These are phyloP conservation scores for Coemansia sp. DNA, from an alignment of 192 early-diverging fungal species.

Conservation along the genomic window DNA sequence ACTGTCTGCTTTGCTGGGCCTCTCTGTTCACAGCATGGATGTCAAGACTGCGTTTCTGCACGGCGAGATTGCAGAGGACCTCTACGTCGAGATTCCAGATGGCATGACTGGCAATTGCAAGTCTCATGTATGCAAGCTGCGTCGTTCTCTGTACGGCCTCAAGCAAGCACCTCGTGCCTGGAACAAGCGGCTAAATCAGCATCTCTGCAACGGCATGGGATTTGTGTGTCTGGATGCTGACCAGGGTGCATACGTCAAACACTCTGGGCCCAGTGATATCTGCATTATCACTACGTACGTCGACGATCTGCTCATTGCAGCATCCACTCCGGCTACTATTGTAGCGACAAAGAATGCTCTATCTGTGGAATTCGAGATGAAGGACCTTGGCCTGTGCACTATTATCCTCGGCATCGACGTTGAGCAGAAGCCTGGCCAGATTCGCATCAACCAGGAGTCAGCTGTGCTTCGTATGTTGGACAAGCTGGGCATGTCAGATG, in stretches of 20 bases:
- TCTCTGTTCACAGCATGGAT: neutral
- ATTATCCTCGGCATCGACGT: conserved; percentile 1
- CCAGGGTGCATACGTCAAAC: neutral
- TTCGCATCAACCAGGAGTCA: neutral
- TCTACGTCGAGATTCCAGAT: conserved; percentile 1
- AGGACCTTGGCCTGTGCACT: neutral
- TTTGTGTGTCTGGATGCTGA: neutral
- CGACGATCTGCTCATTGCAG: too few relatives aligned
- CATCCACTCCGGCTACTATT: too few relatives aligned
- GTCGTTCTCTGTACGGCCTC: neutral
- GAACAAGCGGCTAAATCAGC: neutral
- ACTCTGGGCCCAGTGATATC: neutral
- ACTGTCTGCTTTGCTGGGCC: neutral
- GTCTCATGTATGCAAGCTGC: neutral
- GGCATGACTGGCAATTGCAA: neutral
- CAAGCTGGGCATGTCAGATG: neutral
- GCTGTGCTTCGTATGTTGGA: neutral
- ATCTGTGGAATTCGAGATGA: neutral
- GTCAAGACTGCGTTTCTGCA: conserved; percentile 10
- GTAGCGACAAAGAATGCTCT: too few relatives aligned
- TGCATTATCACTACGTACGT: too few relatives aligned
- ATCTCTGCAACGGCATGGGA: neutral
- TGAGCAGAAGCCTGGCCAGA: neutral
- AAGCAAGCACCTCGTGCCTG: conserved; percentile 1
- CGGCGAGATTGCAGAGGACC: neutral